Conservation (phyloP, 257 asterid genomes). For the Petunia secreta region DNA sequence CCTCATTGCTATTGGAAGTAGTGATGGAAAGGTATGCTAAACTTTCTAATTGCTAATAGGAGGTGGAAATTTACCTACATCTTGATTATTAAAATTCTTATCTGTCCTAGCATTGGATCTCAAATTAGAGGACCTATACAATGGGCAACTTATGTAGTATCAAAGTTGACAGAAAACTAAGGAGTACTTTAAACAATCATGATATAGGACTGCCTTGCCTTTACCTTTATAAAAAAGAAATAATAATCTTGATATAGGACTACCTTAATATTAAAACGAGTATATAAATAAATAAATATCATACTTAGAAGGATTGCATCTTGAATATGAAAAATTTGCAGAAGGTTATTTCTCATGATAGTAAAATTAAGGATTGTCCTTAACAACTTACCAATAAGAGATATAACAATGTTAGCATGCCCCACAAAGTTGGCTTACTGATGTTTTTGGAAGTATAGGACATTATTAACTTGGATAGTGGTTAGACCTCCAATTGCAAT, state of each 20-base stretch:
- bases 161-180: neutral
- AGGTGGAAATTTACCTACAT: neutral
- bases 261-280: neutral
- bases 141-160: neutral
- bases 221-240: too few relatives aligned
- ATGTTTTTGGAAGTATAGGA: neutral
- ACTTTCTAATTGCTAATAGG: neutral
- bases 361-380: neutral
- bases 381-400: neutral
- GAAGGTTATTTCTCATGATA: neutral
- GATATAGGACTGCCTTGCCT: neutral
- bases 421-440: constrained; percentile 1
- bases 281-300: neutral
- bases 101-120: neutral
- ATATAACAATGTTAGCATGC: neutral
- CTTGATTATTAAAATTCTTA: neutral
- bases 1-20: constrained; percentile 91
- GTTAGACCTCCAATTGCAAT: neutral
- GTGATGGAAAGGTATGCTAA: constrained; percentile 80
- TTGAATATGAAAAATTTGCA: neutral
- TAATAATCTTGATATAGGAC: neutral
- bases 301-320: neutral
- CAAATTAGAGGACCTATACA: neutral
- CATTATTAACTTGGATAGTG: neutral
- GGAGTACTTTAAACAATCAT: neutral